Base-by-base conservation (phyloP, 352 stramenopile species). In the Pythium brachiatum region DNA sequence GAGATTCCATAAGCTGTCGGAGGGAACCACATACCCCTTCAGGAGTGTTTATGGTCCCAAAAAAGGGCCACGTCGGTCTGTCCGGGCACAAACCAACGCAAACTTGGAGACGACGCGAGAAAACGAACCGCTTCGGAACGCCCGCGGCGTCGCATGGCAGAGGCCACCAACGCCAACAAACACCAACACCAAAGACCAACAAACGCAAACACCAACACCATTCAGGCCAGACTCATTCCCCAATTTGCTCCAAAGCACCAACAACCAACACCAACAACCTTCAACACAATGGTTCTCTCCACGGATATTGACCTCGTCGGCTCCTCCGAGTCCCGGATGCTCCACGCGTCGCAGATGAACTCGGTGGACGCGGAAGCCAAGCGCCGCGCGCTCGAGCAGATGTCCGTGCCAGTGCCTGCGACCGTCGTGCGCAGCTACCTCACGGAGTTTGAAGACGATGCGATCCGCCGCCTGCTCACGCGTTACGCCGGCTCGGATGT, bases 401-500 rank as follows among this genome's bases (percentile, higher is more conserved):
- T 86, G 48, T 34, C 62, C 5, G 81, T 89, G 54, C 82, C 82
- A 1, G 65, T 82, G 2, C 79, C 82, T 2, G 83, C 86, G 36
- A 57, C 64, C 6, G 41, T 73, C 15, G 79, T 88, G 55, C 79
- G 78, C 58, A 56, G 69, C 26, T 75, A 80, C 69, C 56, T 87
- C 7, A 53, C 66, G 16, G 74, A 76, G 52, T 87, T 83, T 53
- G 76, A 88, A 53, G 75, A 80, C 13, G 82, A 91, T 62, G 75
- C 61, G 43, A 68, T 91, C 6, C 64, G 70, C 52, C 76, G 77
- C 36, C 62, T 90, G 34, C 62, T 89, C 25, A 71, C 76, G 56
- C 82, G 84, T 46, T 79, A 86, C 64, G 57, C 74, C 3, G 85
- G 85, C 29, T 48, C 60, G 1, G 85, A 91, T 41, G 80, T 94